Base-by-base conservation (phyloP, 768 basidiomycete species). In the Leccinum longicurvipes region DNA sequence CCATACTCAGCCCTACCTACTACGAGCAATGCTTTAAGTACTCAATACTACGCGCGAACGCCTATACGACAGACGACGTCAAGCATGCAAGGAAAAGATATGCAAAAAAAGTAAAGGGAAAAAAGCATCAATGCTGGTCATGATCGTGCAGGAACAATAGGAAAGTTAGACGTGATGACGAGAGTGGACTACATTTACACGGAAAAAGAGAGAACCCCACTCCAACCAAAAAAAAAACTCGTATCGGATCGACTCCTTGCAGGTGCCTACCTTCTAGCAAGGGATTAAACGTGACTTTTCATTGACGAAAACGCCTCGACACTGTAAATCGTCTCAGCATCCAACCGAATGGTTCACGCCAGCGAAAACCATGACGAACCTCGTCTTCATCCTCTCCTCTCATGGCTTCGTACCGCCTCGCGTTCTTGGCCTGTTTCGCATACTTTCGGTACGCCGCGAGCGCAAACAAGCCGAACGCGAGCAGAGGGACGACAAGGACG, bases 281-380 rank as follows among this genome's bases (percentile, higher is more conserved):
- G 63, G 58, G 32, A 70, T 57, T 45, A 67, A 47, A 23, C 54
- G 58, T 14, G 66, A 57, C 58, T 70, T 70, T 55, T 71, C 69
- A 19, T 56, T 56, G 47, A 56, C 45, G n/a, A 63, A 62, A 0
- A 27, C 4, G 19, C 17, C 57, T 21, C 55, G 49, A 4, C 27
- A 42, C 57, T 59, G 39, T 3, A 31, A 29, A 27, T 15, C 12
- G n/a, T 7, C 29, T 58, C n/a, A 54, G 50, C 29, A 6, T 36
- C 45, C n/a, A 5, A 7, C 8, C 41, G n/a, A 10, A 47, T 9
- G 3, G 17, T 29, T 15, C 3, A 28, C 6, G 15, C 31, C 21
- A 39, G 4, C 4, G 12, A 23, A 17, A 3, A 14, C 42, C 15
- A 50, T 47, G 34, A 24, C 47, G 25, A 47, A 67, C 65, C 58